Conservation (phyloP, 2,329 filamentous ascomycete species). For the Ophiosphaerella narmari region DNA sequence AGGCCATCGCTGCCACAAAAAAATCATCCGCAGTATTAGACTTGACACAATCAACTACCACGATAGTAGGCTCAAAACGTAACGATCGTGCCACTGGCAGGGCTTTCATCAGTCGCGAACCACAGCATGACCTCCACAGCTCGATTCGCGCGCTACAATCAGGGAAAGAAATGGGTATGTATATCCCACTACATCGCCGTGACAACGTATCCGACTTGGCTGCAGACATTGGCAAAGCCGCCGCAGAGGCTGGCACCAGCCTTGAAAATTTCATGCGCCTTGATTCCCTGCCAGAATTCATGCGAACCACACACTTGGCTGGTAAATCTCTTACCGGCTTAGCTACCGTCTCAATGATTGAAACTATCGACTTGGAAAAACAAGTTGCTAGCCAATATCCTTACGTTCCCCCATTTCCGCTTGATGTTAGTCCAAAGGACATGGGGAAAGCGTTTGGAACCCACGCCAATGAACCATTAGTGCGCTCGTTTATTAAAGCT, state of each 20-base stretch:
- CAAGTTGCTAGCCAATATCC: no score
- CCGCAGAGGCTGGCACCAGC: constrained; percentile 24
- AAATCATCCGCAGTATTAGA: constrained; percentile 65
- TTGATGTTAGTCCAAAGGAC: no score
- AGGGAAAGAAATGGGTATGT: constrained; percentile 24
- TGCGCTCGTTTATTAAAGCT: neutral
- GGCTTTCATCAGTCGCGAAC: constrained; percentile 24
- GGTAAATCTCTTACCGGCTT: no score
- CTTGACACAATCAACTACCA: constrained; percentile 61
- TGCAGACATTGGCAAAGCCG: constrained; percentile 24
- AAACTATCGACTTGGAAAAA: no score
- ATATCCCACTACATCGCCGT: constrained; percentile 32
- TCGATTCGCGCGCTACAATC: constrained; percentile 25
- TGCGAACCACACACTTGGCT: no score
- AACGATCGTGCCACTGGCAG: constrained; percentile 14
- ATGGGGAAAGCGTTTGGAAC: no score
- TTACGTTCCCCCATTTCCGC: no score
- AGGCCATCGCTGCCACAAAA: constrained; percentile 57
- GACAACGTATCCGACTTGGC: constrained; percentile 33
- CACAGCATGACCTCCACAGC: constrained; percentile 38
- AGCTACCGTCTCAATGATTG: no score
- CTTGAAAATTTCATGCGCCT: constrained; percentile 7
- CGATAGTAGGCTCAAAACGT: constrained; percentile 25
- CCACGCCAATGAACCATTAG: no score
- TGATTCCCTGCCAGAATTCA: no score